These are phyloP conservation scores for Lablab purpureus DNA, from an alignment of 306 rosid genomes.

Conservation along the genomic window DNA sequence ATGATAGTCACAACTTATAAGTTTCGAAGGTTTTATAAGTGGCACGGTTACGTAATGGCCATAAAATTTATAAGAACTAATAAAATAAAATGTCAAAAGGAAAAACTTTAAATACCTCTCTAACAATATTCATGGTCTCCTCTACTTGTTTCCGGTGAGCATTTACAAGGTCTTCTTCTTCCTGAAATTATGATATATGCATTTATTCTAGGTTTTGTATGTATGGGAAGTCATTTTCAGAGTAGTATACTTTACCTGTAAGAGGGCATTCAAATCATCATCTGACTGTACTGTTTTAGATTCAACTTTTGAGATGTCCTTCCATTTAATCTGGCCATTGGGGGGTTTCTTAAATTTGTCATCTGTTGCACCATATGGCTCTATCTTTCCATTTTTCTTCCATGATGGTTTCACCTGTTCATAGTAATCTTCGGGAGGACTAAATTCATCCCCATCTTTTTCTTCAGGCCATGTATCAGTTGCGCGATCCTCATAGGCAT, in stretches of 20 bases:
- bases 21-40: not conserved
- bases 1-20: not conserved
- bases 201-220: conserved; percentile 1
- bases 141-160: conserved; percentile 93
- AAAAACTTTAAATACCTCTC: conserved; percentile 63
- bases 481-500: conserved; percentile 58
- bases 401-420: conserved; percentile 68
- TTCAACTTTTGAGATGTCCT: conserved; percentile 65
- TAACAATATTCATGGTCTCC: conserved; percentile 90
- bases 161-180: conserved; percentile 86
- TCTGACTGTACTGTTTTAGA: conserved; percentile 60
- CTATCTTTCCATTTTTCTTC: conserved; percentile 78
- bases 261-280: conserved; percentile 76
- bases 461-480: conserved; percentile 62
- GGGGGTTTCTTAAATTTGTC: conserved; percentile 68
- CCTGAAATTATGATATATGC: conserved; percentile 60
- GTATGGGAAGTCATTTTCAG: conserved; percentile 3
- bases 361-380: conserved; percentile 57
- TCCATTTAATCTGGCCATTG: conserved; percentile 73
- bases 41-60: not conserved
- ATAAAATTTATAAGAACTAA: conserved; percentile 3
- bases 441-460: conserved; percentile 70
- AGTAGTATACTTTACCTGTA: conserved; percentile 64
- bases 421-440: conserved; percentile 67
- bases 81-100: not conserved